Evolutionary conservation across 2,329 filamentous ascomycete species (phyloP).

Genomic region (Xylaria sp.): DNA sequence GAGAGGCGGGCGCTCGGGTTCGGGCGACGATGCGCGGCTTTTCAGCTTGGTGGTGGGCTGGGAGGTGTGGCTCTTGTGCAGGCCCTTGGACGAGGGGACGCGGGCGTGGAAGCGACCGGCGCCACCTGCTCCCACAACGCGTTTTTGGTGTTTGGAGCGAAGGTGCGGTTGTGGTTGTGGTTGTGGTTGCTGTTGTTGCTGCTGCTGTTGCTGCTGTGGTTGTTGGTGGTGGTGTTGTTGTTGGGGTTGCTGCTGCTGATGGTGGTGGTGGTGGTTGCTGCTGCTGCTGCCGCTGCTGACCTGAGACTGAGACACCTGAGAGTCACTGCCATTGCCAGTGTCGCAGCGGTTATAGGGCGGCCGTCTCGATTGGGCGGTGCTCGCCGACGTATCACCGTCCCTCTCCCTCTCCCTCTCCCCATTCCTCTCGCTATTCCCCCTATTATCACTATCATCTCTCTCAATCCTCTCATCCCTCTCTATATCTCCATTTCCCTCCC

Average conservation of each 20-base stretch:
- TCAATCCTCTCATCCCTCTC: conserved; percentile 37
- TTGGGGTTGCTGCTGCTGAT: neutral
- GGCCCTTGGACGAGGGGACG: conserved; percentile 62
- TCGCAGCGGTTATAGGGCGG: conserved; percentile 52
- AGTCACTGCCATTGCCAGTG: conserved; percentile 47
- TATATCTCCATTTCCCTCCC: conserved; percentile 30
- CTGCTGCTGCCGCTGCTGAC: neutral
- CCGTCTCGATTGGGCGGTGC: conserved; percentile 66
- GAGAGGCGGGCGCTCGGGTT: conserved; percentile 53
- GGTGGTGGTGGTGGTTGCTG: neutral
- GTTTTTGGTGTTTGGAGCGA: conserved; percentile 53
- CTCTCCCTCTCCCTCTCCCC: conserved; percentile 49
- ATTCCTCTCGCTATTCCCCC: conserved; percentile 1
- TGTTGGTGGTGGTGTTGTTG: neutral
- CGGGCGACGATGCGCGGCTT: conserved; percentile 58
- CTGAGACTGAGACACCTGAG: conserved; percentile 48
- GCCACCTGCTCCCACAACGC: conserved; percentile 58
- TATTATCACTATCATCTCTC: too few relatives aligned
- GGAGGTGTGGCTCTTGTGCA: conserved; percentile 56
- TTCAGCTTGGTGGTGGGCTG: conserved; percentile 53
- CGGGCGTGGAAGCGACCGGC: conserved; percentile 61
- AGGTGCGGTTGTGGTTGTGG: conserved; percentile 44
- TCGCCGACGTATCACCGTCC: conserved; percentile 59
- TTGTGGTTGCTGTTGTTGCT: conserved; percentile 45
- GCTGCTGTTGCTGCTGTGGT: conserved; percentile 27